These are phyloP conservation scores for Glonium stellatum DNA, from an alignment of 495 filamentous ascomycete genomes.

Conservation along the genomic window DNA sequence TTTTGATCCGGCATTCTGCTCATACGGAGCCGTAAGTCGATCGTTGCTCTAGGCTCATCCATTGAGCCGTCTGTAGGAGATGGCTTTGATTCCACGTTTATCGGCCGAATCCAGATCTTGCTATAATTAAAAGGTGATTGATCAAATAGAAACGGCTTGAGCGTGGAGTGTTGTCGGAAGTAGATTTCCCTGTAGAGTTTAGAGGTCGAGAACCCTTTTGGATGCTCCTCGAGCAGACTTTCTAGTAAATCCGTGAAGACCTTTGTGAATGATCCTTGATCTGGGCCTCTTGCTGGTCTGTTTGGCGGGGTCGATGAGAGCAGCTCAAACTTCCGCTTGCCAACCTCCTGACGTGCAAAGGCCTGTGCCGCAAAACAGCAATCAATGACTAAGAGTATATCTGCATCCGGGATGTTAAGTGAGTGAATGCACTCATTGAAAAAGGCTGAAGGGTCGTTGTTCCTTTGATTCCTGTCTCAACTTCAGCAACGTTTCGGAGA, in stretches of 20 bases:
- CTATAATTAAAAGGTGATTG: slow-evolving; percentile 4
- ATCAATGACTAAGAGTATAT: slow-evolving; percentile 6
- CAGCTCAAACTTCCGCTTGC: slow-evolving; percentile 10
- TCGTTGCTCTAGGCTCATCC: too few relatives aligned
- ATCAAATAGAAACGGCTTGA: slow-evolving; percentile 7
- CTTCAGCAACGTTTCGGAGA: too few relatives aligned
- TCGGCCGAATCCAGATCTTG: slow-evolving; percentile 10
- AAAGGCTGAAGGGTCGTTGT: too few relatives aligned
- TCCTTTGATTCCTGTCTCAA: too few relatives aligned
- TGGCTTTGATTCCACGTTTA: background rate
- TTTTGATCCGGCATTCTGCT: background rate
- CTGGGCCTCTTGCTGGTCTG: background rate
- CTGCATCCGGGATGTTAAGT: slow-evolving; percentile 1
- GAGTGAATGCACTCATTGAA: too few relatives aligned
- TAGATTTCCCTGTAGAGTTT: slow-evolving; percentile 8
- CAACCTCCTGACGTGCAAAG: background rate
- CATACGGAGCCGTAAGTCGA: background rate
- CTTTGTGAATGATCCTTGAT: slow-evolving; percentile 8
- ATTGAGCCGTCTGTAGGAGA: background rate
- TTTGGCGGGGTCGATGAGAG: slow-evolving; percentile 4
- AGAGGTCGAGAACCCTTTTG: slow-evolving; percentile 4
- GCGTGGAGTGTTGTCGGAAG: background rate
- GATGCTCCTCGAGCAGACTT: background rate
- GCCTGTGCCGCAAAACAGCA: slow-evolving; percentile 6
- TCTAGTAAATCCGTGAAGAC: background rate